phyloP scores from a whole-genome alignment of 768 basidiomycete species.

The Leccinum imitatum region DNA sequence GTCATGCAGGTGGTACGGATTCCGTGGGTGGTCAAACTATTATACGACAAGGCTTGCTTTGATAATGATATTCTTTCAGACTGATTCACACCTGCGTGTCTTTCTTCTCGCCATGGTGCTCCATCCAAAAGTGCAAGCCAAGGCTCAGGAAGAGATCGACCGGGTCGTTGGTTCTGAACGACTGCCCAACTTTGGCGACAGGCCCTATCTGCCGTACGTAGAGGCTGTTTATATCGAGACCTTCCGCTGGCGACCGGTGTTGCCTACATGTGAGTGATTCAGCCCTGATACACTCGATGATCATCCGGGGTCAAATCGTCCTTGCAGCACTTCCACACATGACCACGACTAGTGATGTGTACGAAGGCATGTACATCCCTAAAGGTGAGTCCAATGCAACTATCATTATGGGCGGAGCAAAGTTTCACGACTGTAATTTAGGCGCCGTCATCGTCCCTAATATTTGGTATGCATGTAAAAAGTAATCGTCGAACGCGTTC shows the following conservation, averaged over 20 bases:
- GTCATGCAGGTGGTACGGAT: slow-evolving; percentile 24
- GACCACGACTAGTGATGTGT: slow-evolving; percentile 26
- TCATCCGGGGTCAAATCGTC: not conserved
- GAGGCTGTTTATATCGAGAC: slow-evolving; percentile 34
- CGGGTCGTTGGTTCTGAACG: slow-evolving; percentile 30
- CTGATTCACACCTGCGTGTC: slow-evolving; percentile 12
- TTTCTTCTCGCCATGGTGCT: slow-evolving; percentile 37
- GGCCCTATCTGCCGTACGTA: slow-evolving; percentile 30
- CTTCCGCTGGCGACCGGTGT: slow-evolving; percentile 31
- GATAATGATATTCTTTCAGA: slow-evolving; percentile 8
- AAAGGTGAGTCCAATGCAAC: slow-evolving; percentile 18
- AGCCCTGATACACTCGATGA: not conserved
- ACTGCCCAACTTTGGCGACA: slow-evolving; percentile 31
- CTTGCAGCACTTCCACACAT: slow-evolving; percentile 24
- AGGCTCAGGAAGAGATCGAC: slow-evolving; percentile 34
- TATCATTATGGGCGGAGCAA: not conserved
- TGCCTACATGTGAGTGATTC: slow-evolving; percentile 26
- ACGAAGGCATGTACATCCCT: slow-evolving; percentile 31
- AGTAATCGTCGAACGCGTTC: not conserved
- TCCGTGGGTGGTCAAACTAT: slow-evolving; percentile 16
- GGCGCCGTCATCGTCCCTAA: slow-evolving; percentile 24
- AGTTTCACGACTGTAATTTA: not conserved
- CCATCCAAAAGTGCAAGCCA: slow-evolving; percentile 32
- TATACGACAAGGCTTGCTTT: not conserved
- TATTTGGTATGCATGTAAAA: slow-evolving; percentile 18